phyloP scores from a whole-genome alignment of 139 green algal species.

The Coelastrella sp. region DNA sequence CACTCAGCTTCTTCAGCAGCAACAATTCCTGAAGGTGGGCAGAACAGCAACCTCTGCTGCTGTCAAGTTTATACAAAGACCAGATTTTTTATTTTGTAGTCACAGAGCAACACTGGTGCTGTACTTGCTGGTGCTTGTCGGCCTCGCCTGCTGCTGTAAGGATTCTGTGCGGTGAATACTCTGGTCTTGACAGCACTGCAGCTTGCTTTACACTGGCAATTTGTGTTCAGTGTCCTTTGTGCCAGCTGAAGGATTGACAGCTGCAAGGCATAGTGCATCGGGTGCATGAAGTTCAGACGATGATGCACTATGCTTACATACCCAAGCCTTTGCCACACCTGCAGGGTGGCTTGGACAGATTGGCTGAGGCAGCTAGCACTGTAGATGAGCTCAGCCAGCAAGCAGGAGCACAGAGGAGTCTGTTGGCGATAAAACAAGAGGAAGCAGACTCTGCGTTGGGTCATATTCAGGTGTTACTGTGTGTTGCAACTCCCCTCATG shows the following conservation, averaged over 20 bases:
- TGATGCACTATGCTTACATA: neutral
- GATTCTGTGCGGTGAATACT: neutral
- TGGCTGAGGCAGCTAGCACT: conserved; percentile 76
- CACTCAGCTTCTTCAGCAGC: conserved; percentile 64
- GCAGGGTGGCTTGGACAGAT: conserved; percentile 77
- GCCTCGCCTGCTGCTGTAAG: no score
- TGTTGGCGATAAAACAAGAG: conserved; percentile 76
- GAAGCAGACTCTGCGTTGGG: conserved; percentile 76
- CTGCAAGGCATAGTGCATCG: no score
- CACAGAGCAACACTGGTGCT: no score
- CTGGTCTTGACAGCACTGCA: neutral
- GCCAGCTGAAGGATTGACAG: no score
- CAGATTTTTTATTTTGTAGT: no score
- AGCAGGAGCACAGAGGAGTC: conserved; percentile 68
- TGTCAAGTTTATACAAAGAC: no score
- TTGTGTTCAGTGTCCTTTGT: no score
- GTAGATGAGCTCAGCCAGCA: conserved; percentile 75
- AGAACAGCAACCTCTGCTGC: neutral
- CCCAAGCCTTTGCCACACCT: no score
- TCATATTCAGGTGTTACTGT: conserved; percentile 75
- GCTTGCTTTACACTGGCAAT: no score
- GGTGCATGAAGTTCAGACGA: no score
- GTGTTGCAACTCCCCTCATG: no score
- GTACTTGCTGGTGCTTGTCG: no score
- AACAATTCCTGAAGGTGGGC: conserved; percentile 62